Evolutionary conservation across 2,329 filamentous ascomycete species (phyloP), one percentile per base, ranked within the genome.

Genomic region (Plenodomus biglobosus): DNA sequence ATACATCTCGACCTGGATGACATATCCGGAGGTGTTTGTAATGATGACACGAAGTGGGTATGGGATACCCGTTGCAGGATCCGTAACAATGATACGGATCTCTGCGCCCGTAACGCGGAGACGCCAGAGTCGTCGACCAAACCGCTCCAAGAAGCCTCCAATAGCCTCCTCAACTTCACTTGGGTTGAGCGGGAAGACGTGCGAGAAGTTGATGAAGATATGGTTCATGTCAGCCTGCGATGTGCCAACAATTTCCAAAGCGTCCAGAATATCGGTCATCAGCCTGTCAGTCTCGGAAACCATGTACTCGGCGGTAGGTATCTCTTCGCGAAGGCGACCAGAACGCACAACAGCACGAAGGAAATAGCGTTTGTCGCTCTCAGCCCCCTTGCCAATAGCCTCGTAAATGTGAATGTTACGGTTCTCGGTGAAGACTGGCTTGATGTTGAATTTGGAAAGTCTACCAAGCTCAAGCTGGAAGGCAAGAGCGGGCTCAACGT

Each of bases 161-260:
- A 99, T 84, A 22, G 90, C 92, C 74, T 95, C 84, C 76, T 97
- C 91, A 15, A 99, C 90, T 76, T 96, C 90, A 50, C 84, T 78
- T 3, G 94, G 92, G 66, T 90, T 81, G 40, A 99, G 84, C 71
- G 91, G 90, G 85, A 99, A 97, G 50, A 96, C 89, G 8, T 92
- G 90, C 0, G 90, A 94, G 79, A 99, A 99, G 83, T 99, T 97
- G 81, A 99, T 94, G 80, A 99, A 99, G 81, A 99, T 94, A 78
- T 99, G 94, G 81, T 99, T 99, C 70, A 99, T 82, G 80, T 99
- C 94, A 42, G 94, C 96, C 78, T 95, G 95, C 79, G 96, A 97
- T 81, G 96, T 96, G 69, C 94, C 94, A 69, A 96, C 95, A 64
- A 99, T 96, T 80, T 99, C 94, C 49, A 99, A 80, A 38, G 94